A percentile compares a stretch with the other conserved stretches of the same genome.
Evolutionary conservation across 169 alveolate genomes (phyloP).

Genomic region (Eimeria acervulina): DNA sequence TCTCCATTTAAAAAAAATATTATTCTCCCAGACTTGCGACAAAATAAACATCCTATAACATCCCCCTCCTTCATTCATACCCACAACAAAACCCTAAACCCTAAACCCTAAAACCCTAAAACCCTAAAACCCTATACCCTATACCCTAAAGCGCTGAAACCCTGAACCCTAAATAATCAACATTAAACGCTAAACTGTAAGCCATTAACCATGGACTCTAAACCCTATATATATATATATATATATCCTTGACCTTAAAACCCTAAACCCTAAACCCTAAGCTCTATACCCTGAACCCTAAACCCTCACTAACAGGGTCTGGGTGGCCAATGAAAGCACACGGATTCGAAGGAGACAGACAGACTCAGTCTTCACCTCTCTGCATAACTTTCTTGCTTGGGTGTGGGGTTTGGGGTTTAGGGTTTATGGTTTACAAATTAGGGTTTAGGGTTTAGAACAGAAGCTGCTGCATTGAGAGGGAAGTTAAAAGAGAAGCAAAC

Average conservation of each 20-base stretch:
- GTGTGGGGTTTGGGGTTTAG: too few species aligned
- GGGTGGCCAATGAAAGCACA: background rate
- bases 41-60: slow-evolving; percentile 70
- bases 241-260: background rate
- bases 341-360: background rate
- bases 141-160: too few species aligned
- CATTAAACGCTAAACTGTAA: background rate
- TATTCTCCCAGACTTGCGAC: slow-evolving; percentile 50
- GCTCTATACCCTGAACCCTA: background rate
- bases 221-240: background rate
- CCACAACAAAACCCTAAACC: background rate
- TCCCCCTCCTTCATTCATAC: slow-evolving; percentile 66
- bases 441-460: background rate
- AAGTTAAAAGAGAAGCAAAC: background rate
- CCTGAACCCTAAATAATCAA: too few species aligned
- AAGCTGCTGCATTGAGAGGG: background rate
- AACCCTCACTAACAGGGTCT: background rate
- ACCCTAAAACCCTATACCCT: too few species aligned
- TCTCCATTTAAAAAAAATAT: slow-evolving; percentile 68
- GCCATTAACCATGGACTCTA: background rate
- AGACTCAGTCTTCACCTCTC: background rate
- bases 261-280: background rate
- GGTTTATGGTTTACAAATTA: too few species aligned
- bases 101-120: background rate
- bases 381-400: background rate